phyloP scores from a whole-genome alignment of 257 asterid species.

The Lycium ferocissimum region DNA sequence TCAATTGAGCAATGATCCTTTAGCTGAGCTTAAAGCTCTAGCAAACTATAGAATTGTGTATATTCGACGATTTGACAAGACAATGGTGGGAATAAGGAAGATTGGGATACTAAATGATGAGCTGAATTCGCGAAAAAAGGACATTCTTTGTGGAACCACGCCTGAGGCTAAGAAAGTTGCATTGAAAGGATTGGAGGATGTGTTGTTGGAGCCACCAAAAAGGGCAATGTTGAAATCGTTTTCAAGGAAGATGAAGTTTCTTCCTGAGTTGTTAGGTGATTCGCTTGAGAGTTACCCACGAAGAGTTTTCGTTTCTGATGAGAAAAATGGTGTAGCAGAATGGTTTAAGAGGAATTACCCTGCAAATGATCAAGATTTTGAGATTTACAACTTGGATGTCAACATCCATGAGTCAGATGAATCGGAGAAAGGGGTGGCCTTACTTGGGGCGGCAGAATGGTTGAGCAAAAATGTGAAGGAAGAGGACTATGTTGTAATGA shows the following conservation, averaged over 20 bases:
- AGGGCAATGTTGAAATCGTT: slow-evolving; percentile 32
- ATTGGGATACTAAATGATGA: background rate
- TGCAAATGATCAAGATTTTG: slow-evolving; percentile 62
- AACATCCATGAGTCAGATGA: slow-evolving; percentile 27
- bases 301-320: slow-evolving; percentile 69
- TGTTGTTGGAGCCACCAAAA: slow-evolving; percentile 55
- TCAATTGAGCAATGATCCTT: slow-evolving; percentile 51
- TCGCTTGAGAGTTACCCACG: slow-evolving; percentile 61
- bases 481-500: slow-evolving; percentile 69
- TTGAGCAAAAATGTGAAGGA: slow-evolving; percentile 44
- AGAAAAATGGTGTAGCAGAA: slow-evolving; percentile 45
- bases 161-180: slow-evolving; percentile 53
- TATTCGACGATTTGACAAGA: slow-evolving; percentile 56
- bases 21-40: slow-evolving; percentile 40
- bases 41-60: slow-evolving; percentile 59
- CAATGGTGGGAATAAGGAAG: slow-evolving; percentile 68
- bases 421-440: background rate
- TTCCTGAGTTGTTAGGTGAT: slow-evolving; percentile 70
- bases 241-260: slow-evolving; percentile 62
- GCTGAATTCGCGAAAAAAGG: background rate
- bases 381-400: slow-evolving; percentile 45
- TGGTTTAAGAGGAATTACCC: slow-evolving; percentile 81
- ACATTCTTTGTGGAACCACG: slow-evolving; percentile 39
- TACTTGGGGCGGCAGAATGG: slow-evolving; percentile 46
- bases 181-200: slow-evolving; percentile 55